Evolutionary conservation across 2,329 filamentous ascomycete species (phyloP).

Genomic region (Lizonia empirigonia): DNA sequence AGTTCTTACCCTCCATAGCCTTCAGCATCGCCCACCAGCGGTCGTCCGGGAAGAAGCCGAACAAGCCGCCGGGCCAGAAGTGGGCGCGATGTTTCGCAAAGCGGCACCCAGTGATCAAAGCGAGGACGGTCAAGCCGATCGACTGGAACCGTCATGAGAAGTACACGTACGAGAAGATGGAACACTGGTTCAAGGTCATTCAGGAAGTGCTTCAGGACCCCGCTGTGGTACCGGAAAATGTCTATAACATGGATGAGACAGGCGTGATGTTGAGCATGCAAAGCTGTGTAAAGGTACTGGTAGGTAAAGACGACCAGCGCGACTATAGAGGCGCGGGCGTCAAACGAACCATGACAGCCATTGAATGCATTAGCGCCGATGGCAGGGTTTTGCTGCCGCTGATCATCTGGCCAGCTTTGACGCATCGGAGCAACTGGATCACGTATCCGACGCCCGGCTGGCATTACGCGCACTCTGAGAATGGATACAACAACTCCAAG

Average conservation of each 20-base stretch:
- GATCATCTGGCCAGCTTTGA: slow-evolving; percentile 21
- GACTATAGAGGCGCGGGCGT: slow-evolving; percentile 19
- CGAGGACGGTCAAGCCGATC: slow-evolving; percentile 10
- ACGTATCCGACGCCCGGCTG: slow-evolving; percentile 19
- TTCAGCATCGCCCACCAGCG: slow-evolving; percentile 13
- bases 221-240: slow-evolving; percentile 18
- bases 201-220: slow-evolving; percentile 19
- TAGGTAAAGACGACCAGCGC: slow-evolving; percentile 22
- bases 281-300: slow-evolving; percentile 23
- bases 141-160: slow-evolving; percentile 32
- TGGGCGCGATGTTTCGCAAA: not conserved
- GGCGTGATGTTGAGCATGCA: slow-evolving; percentile 22
- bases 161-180: slow-evolving; percentile 28
- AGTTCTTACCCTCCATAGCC: slow-evolving; percentile 26
- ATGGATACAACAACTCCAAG: slow-evolving; percentile 25
- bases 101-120: not conserved
- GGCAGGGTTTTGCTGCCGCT: slow-evolving; percentile 21
- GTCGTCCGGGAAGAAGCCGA: not conserved
- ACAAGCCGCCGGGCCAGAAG: slow-evolving; percentile 1
- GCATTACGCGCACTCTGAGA: slow-evolving; percentile 3
- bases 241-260: slow-evolving; percentile 16
- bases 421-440: slow-evolving; percentile 11
- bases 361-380: slow-evolving; percentile 19
- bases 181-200: slow-evolving; percentile 33
- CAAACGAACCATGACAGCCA: slow-evolving; percentile 18